Evolutionary conservation across 1,284 basidiomycete genomes (phyloP).

Genomic region (Ustilago trichophora): DNA sequence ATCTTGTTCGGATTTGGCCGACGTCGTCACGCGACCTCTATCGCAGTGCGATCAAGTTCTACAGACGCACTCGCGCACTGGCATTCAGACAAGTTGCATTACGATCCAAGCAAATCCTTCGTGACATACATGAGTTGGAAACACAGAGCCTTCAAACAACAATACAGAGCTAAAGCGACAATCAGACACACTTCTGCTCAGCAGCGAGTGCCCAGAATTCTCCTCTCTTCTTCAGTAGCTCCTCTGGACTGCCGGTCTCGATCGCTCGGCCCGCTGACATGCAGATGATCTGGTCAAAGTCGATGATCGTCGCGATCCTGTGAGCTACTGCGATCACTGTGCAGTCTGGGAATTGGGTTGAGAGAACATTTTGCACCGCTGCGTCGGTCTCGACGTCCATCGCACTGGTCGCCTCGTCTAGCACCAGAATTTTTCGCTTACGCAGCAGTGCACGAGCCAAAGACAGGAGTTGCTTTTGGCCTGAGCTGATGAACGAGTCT

Average conservation of each 20-base stretch:
- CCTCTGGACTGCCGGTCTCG: constrained; percentile 69
- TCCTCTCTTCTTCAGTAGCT: constrained; percentile 35
- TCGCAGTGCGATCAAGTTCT: too few species aligned
- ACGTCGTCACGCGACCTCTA: too few species aligned
- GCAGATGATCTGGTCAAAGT: constrained; percentile 79
- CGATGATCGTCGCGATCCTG: constrained; percentile 77
- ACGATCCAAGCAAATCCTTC: too few species aligned
- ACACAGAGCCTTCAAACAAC: background rate
- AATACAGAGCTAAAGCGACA: too few species aligned
- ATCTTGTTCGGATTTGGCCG: too few species aligned
- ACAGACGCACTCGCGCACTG: too few species aligned
- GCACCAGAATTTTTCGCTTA: constrained; percentile 70
- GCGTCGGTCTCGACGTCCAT: constrained; percentile 48
- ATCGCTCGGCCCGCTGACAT: constrained; percentile 76
- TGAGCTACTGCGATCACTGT: constrained; percentile 69
- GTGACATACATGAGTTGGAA: too few species aligned
- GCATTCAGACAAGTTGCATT: too few species aligned
- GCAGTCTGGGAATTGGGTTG: constrained; percentile 47
- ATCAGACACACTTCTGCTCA: constrained; percentile 50
- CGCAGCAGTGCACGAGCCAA: constrained; percentile 71
- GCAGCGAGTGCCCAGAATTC: constrained; percentile 50
- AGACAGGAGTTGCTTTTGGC: constrained; percentile 67
- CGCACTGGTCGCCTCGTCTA: constrained; percentile 69
- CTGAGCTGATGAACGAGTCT: constrained; percentile 33
- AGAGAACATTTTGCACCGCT: constrained; percentile 75